Evolutionary conservation across 169 alveolate genomes (phyloP).

Genomic region (Eimeria falciformis): DNA sequence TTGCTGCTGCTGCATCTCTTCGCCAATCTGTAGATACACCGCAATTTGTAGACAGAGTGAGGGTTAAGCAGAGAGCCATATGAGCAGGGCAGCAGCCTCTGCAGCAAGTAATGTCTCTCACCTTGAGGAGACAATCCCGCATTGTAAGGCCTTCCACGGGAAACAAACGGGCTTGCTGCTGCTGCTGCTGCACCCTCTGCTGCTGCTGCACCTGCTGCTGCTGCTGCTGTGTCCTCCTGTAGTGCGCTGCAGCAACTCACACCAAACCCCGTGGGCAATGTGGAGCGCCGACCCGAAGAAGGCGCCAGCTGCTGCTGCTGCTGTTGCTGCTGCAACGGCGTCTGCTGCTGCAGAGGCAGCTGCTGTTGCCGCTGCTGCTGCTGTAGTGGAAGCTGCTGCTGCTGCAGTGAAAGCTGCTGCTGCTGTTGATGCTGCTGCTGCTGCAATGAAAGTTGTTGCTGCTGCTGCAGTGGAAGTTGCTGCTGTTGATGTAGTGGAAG

Average conservation of each 20-base stretch:
- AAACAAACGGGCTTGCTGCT: too few relatives aligned
- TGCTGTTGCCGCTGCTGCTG: neutral
- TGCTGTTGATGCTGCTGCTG: slow-evolving; percentile 30
- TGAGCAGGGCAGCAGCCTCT: too few relatives aligned
- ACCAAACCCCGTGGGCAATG: neutral
- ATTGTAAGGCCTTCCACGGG: too few relatives aligned
- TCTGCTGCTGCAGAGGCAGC: neutral
- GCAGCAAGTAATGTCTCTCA: too few relatives aligned
- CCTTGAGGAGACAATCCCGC: too few relatives aligned
- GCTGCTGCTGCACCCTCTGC: neutral
- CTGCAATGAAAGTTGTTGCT: neutral
- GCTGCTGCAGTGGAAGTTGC: neutral
- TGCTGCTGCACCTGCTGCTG: neutral
- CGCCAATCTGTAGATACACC: slow-evolving; percentile 28
- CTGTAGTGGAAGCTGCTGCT: too few relatives aligned
- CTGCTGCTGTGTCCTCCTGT: neutral
- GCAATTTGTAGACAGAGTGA: neutral
- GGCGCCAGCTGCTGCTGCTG: neutral
- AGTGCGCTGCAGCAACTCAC: neutral
- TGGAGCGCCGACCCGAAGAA: too few relatives aligned
- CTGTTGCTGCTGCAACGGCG: neutral
- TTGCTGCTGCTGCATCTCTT: slow-evolving; percentile 36
- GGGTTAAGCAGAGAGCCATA: too few relatives aligned
- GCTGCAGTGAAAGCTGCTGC: slow-evolving; percentile 15
- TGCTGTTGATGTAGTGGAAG: neutral